phyloP scores from a whole-genome alignment of 768 basidiomycete genomes.

The Naematelia encephala region DNA sequence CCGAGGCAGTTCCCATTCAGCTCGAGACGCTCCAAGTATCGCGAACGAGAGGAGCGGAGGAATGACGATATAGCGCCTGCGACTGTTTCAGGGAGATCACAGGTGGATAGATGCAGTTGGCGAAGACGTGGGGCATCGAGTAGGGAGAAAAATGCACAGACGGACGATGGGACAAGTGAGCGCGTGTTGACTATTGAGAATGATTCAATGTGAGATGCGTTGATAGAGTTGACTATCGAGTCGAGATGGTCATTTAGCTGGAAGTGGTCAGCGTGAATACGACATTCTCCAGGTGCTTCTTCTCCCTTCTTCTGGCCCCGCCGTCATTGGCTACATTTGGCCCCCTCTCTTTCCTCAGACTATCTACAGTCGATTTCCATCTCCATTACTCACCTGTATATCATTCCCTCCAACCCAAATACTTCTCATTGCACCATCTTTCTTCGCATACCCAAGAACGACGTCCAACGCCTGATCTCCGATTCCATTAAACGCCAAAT shows the following conservation, averaged over 20 bases:
- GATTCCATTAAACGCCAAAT: conserved; percentile 31
- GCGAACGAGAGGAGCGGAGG: conserved; percentile 19
- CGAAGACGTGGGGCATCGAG: conserved; percentile 20
- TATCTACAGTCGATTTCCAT: neutral
- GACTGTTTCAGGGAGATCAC: conserved; percentile 13
- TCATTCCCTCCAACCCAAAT: conserved; percentile 35
- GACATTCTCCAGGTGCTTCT: no score
- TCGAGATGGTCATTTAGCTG: conserved; percentile 21
- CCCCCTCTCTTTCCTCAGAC: neutral
- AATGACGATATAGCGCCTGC: conserved; percentile 12
- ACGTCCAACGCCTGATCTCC: conserved; percentile 29
- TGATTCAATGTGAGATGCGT: conserved; percentile 18
- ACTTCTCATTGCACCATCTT: conserved; percentile 27
- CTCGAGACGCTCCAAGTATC: conserved; percentile 30
- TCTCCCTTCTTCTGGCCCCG: no score
- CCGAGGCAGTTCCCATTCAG: conserved; percentile 41
- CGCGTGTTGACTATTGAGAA: conserved; percentile 11
- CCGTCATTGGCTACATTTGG: no score
- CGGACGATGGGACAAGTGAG: conserved; percentile 11
- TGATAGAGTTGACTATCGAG: conserved; percentile 31
- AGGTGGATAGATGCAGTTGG: conserved; percentile 34
- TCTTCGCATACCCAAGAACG: conserved; percentile 38
- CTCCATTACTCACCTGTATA: conserved; percentile 18
- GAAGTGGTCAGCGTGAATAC: neutral
- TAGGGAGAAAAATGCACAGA: conserved; percentile 7